Conservation (phyloP, 768 basidiomycete genomes). For the Tulasnella sp. region DNA sequence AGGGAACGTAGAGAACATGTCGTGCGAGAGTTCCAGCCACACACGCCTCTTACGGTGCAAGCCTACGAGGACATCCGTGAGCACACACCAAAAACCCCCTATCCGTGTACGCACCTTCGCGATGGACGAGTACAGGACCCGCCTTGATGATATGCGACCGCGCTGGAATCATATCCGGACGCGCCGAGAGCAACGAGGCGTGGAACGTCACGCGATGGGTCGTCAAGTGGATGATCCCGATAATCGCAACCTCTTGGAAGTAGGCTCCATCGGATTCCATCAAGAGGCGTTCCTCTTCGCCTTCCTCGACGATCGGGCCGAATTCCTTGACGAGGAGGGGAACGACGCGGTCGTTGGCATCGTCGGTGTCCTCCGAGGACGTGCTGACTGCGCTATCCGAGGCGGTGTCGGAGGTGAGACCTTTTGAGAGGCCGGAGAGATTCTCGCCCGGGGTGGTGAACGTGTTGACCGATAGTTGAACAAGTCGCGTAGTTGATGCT, state of each 20-base stretch:
- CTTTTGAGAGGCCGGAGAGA: not conserved
- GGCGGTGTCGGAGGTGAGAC: not conserved
- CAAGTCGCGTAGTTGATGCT: slow-evolving; percentile 28
- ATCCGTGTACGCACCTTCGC: slow-evolving; percentile 21
- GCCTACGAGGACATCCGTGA: slow-evolving; percentile 21
- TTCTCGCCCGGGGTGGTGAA: not conserved
- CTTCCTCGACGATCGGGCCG: slow-evolving; percentile 37
- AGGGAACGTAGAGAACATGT: slow-evolving; percentile 46
- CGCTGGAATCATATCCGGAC: slow-evolving; percentile 25
- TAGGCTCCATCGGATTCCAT: slow-evolving; percentile 42
- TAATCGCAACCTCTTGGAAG: slow-evolving; percentile 24
- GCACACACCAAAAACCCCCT: not conserved
- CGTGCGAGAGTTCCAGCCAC: slow-evolving; percentile 50
- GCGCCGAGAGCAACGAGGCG: slow-evolving; percentile 42
- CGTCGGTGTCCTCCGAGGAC: slow-evolving; percentile 20
- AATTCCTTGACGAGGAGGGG: slow-evolving; percentile 44
- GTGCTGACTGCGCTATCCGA: not conserved
- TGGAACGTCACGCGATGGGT: slow-evolving; percentile 55
- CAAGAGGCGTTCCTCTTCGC: slow-evolving; percentile 38
- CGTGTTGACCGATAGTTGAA: slow-evolving; percentile 30
- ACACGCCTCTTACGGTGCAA: slow-evolving; percentile 37
- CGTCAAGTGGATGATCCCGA: slow-evolving; percentile 52
- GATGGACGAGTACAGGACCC: slow-evolving; percentile 39
- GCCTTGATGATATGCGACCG: slow-evolving; percentile 32
- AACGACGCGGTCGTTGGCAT: slow-evolving; percentile 36